A percentile compares a stretch with the other conserved stretches of the same genome.
phyloP scores from a whole-genome alignment of 2,329 filamentous ascomycete genomes.

The Alternaria tenuissima region DNA sequence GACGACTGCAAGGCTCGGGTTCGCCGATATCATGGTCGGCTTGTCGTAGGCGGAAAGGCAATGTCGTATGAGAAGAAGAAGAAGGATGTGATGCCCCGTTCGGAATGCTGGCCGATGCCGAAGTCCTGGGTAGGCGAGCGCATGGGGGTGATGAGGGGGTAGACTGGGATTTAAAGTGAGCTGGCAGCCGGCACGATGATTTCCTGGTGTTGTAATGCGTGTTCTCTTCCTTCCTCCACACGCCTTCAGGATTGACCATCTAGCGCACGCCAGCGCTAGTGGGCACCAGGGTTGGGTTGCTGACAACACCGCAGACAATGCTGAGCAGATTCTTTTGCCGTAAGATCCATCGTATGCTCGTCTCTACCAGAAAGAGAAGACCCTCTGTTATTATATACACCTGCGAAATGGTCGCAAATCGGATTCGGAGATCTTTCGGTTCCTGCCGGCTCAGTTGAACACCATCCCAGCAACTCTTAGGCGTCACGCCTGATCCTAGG shows the following conservation, averaged over 20 bases:
- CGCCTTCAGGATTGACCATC: not conserved
- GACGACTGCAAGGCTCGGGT: not conserved
- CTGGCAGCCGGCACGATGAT: not conserved
- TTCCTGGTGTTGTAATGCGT: not conserved
- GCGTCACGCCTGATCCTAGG: not conserved
- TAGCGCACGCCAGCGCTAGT: conserved; percentile 1
- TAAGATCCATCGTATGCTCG: not conserved
- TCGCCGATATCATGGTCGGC: conserved; percentile 7
- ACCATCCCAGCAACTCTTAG: not conserved
- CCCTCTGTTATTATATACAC: not conserved
- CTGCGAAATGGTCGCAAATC: not conserved
- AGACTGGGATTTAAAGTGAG: conserved; percentile 13
- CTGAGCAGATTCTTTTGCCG: not conserved
- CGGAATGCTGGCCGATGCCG: conserved; percentile 14
- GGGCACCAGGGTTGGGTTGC: conserved; percentile 4
- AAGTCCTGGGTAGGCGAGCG: conserved; percentile 4
- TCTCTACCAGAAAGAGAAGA: not conserved
- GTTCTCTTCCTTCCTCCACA: not conserved
- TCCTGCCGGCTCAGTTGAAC: not conserved
- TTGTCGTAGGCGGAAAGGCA: not conserved
- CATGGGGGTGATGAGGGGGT: conserved; percentile 1
- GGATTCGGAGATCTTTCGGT: conserved; percentile 1
- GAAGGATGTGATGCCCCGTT: conserved; percentile 7
- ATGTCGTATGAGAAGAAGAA: conserved; percentile 5
- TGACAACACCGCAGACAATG: not conserved